Evolutionary conservation across 2,329 filamentous ascomycete species (phyloP), one percentile per base, ranked within the genome.

Genomic region (Conoideocrella luteorostrata): DNA sequence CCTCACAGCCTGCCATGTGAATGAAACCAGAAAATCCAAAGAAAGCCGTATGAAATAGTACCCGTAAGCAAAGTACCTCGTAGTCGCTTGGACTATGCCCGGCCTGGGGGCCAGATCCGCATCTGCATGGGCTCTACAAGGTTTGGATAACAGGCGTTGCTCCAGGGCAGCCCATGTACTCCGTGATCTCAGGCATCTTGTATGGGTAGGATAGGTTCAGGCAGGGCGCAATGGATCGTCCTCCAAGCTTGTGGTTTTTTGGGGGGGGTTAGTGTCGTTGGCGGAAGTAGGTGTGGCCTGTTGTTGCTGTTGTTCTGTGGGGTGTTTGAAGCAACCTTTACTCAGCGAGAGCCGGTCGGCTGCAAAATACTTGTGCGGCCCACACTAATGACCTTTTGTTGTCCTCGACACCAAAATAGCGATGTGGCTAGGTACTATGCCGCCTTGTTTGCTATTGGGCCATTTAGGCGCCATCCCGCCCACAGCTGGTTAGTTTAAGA

Each of bases 141-240:
- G 29, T 33, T 33, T 29, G 17, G 23, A 28, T 45, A 24, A 45
- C 24, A 37, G 32, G 17, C 18, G 26, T 45, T 18, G 26, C 26
- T 26, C 23, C 32, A 41, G 43, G 15, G 20, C 18, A 18, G 12
- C 30, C 40, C 40, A 29, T 20, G 33, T 28, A 17, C 17, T 29
- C 17, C 13, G 18, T 12, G n/a, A 18, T 13, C 37, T 18, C 23
- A 23, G 21, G n/a, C n/a, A n/a, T n/a, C n/a, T n/a, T n/a, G n/a
- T n/a, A n/a, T n/a, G n/a, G n/a, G n/a, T n/a, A n/a, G n/a, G n/a
- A n/a, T n/a, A n/a, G n/a, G n/a, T n/a, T n/a, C n/a, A n/a, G n/a
- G n/a, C n/a, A 13, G 43, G 41, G 20, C 32, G 43, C 17, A 34
- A 37, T 36, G 37, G 40, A 20, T 35, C 22, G 17, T n/a, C 26